Evolutionary conservation across 2,329 filamentous ascomycete species (phyloP), one percentile per base, ranked within the genome.

Genomic region (Lachnellula hyalina): DNA sequence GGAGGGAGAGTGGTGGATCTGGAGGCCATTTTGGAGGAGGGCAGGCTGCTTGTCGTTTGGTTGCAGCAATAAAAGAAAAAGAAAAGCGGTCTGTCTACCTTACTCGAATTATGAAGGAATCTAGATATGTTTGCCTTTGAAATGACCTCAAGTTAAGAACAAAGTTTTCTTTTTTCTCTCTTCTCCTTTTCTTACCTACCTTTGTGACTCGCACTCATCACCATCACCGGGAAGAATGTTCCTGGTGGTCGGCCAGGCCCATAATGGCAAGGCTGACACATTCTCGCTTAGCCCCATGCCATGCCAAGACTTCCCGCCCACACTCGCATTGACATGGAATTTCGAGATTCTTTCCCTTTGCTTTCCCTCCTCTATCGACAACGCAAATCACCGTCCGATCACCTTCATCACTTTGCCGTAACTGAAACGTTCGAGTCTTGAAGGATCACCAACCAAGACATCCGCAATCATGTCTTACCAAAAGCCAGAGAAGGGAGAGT

Each of bases 401-500:
- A 53, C 79, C 81, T 80, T 87, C 85, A 87, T 89, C 86, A 90
- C 86, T 80, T 89, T 88, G 85, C 86, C 85, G 86, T 78, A 83
- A 85, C 81, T 73, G 71, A 67, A 74, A 73, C 79, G 83, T 87
- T 87, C 86, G 87, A 89, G 87, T 91, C 87, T 81, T 90, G 87
- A 89, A 83, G 85, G 83, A 69, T 47, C 52, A 59, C 34, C 19
- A 17, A 50, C 23, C 59, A 59, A 38, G 61, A 69, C 35, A 54
- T 17, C 21, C 17, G 70, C 69, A 72, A 63, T 72, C 77, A 95
- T 95, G 90, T 94, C 90, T 78, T 94, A 89, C 86, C 83, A 96
- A 78, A 96, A 96, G 86, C 80, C 82, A 73, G 92, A 96, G 77
- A 96, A 96, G 85, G 87, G 50, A 48, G 65, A 92, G 72, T 88